phyloP scores from a whole-genome alignment of 441 rosid species.

The Erodium moschatum region DNA sequence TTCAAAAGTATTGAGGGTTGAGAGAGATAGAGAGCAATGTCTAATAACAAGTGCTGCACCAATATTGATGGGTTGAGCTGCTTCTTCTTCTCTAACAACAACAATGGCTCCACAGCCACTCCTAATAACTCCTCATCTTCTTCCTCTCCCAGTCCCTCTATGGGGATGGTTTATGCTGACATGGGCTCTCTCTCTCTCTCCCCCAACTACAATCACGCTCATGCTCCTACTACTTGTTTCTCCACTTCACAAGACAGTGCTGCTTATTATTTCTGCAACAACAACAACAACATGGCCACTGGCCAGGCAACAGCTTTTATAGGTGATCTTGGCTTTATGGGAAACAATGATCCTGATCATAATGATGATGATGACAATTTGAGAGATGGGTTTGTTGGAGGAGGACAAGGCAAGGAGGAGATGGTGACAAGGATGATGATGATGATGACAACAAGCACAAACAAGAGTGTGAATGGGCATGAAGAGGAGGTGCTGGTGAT shows the following conservation, averaged over 20 bases:
- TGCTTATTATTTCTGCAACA: too few species aligned
- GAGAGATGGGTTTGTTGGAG: too few species aligned
- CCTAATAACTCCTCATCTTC: constrained; percentile 17
- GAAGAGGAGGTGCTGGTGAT: neutral
- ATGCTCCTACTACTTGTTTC: neutral
- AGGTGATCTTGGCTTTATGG: too few species aligned
- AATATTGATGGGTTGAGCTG: neutral
- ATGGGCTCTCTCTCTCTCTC: constrained; percentile 48
- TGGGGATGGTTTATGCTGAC: constrained; percentile 37
- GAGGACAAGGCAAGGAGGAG: neutral
- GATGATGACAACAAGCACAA: constrained; percentile 7
- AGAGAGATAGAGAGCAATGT: neutral
- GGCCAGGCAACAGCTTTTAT: too few species aligned
- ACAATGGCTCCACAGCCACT: constrained; percentile 3
- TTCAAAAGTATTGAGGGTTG: neutral
- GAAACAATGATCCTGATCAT: neutral
- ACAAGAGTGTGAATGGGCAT: neutral
- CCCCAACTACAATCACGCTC: constrained; percentile 18
- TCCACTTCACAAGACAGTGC: too few species aligned
- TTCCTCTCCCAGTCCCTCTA: constrained; percentile 24
- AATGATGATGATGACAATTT: neutral
- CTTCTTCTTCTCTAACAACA: constrained; percentile 1
- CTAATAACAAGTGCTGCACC: neutral
- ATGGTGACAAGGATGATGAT: constrained; percentile 1
- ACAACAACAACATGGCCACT: too few species aligned